Evolutionary conservation across 768 basidiomycete species (phyloP).

Genomic region (Boletus bicolor): DNA sequence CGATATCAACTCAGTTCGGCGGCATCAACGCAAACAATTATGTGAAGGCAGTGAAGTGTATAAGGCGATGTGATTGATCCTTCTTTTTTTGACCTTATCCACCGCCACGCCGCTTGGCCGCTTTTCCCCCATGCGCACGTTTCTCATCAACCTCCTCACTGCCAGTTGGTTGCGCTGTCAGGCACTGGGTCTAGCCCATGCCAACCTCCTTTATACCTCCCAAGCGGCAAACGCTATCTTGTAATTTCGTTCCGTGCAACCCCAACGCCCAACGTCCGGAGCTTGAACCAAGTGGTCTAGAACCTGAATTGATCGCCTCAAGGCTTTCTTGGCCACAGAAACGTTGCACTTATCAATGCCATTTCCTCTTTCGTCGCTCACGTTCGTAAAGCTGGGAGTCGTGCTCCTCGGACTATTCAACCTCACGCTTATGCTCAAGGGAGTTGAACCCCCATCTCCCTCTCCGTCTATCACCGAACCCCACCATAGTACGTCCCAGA

Average conservation of each 20-base stretch:
- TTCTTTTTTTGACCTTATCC: no score
- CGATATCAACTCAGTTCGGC: no score
- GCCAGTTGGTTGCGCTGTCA: background rate
- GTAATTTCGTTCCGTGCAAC: background rate
- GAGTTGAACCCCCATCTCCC: background rate
- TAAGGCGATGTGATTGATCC: no score
- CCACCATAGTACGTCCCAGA: constrained; percentile 11
- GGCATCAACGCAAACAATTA: no score
- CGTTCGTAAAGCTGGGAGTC: constrained; percentile 20
- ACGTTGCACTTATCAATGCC: background rate
- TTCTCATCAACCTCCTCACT: no score
- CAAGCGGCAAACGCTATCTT: no score
- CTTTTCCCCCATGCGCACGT: background rate
- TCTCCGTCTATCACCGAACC: constrained; percentile 3
- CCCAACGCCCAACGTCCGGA: background rate
- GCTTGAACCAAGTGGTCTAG: background rate
- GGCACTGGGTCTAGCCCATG: background rate
- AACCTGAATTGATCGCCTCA: background rate
- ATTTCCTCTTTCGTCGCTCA: constrained; percentile 8
- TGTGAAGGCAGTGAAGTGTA: no score
- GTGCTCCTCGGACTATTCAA: constrained; percentile 22
- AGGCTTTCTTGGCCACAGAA: no score
- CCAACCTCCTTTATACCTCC: background rate
- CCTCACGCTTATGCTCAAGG: constrained; percentile 8
- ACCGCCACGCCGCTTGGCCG: background rate